phyloP scores from a whole-genome alignment of 352 stramenopile genomes.

The Phytophthora sojae region DNA sequence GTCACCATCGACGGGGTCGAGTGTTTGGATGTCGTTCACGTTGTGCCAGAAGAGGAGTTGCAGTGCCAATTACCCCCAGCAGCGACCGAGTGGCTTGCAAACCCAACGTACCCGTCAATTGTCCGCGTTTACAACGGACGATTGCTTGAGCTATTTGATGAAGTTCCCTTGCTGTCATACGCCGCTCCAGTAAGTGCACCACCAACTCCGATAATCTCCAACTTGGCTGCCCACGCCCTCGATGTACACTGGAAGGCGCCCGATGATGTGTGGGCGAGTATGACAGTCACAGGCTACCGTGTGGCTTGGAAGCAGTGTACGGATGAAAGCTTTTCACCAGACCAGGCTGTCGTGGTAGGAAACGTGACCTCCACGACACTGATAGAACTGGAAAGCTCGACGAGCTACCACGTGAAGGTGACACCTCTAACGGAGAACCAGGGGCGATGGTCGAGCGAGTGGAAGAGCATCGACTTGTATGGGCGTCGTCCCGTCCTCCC shows the following conservation, averaged over 20 bases:
- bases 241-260: constrained; percentile 86
- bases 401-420: constrained; percentile 82
- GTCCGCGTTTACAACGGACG: constrained; percentile 75
- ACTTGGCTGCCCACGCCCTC: constrained; percentile 77
- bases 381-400: constrained; percentile 59
- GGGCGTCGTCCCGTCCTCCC: constrained; percentile 59
- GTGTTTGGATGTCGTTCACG: constrained; percentile 73
- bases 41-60: constrained; percentile 65
- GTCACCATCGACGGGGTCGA: constrained; percentile 75
- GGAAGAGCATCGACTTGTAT: constrained; percentile 89
- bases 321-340: constrained; percentile 36
- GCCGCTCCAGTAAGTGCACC: constrained; percentile 47
- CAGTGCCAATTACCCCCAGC: constrained; percentile 79
- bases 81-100: constrained; percentile 31
- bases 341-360: constrained; percentile 62
- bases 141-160: constrained; percentile 67
- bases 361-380: constrained; percentile 95
- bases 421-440: constrained; percentile 82
- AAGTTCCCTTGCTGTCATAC: constrained; percentile 74
- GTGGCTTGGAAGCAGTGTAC: constrained; percentile 64
- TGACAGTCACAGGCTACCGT: constrained; percentile 88
- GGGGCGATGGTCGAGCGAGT: constrained; percentile 32
- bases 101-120: constrained; percentile 51
- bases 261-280: constrained; percentile 67
- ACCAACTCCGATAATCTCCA: constrained; percentile 59